These are phyloP conservation scores for Stylosanthes scabra DNA, from an alignment of 331 rosid genomes.

Conservation along the genomic window DNA sequence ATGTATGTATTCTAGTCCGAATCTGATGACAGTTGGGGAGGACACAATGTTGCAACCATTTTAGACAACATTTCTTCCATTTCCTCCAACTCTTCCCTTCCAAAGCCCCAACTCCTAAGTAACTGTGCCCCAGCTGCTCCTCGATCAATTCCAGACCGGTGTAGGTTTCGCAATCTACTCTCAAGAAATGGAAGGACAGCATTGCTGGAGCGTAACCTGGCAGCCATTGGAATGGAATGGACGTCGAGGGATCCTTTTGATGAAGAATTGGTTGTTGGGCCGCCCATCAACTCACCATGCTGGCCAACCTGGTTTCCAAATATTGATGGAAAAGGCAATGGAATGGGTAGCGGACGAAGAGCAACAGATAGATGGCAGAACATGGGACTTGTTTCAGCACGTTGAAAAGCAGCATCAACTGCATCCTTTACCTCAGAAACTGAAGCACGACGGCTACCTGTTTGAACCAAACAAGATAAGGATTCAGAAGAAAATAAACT, in stretches of 20 bases:
- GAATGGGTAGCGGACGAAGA: slow-evolving; percentile 84
- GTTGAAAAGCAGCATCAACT: slow-evolving; percentile 59
- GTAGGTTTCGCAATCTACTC: slow-evolving; percentile 67
- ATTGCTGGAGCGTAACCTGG: slow-evolving; percentile 82
- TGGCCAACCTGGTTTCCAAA: slow-evolving; percentile 71
- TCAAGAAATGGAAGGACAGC: slow-evolving; percentile 73
- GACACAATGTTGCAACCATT: slow-evolving; percentile 63
- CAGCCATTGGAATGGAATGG: slow-evolving; percentile 84
- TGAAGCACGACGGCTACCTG: slow-evolving; percentile 66
- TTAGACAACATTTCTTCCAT: slow-evolving; percentile 82
- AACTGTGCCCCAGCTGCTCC: slow-evolving; percentile 71
- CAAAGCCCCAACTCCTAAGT: slow-evolving; percentile 80
- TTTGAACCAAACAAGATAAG: slow-evolving; percentile 26
- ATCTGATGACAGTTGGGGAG: slow-evolving; percentile 54
- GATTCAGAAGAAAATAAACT: slow-evolving; percentile 8
- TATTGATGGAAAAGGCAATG: slow-evolving; percentile 90
- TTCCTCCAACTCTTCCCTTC: slow-evolving; percentile 76
- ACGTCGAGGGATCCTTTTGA: slow-evolving; percentile 80
- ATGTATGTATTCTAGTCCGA: slow-evolving; percentile 59
- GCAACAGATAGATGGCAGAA: slow-evolving; percentile 76
- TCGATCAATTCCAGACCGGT: slow-evolving; percentile 57
- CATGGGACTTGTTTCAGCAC: slow-evolving; percentile 64
- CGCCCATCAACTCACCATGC: slow-evolving; percentile 63
- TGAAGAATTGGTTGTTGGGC: slow-evolving; percentile 46
- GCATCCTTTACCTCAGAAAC: slow-evolving; percentile 58